These are phyloP conservation scores for Spergularia bocconei DNA, from an alignment of 148 eudicot genomes.

Conservation along the genomic window DNA sequence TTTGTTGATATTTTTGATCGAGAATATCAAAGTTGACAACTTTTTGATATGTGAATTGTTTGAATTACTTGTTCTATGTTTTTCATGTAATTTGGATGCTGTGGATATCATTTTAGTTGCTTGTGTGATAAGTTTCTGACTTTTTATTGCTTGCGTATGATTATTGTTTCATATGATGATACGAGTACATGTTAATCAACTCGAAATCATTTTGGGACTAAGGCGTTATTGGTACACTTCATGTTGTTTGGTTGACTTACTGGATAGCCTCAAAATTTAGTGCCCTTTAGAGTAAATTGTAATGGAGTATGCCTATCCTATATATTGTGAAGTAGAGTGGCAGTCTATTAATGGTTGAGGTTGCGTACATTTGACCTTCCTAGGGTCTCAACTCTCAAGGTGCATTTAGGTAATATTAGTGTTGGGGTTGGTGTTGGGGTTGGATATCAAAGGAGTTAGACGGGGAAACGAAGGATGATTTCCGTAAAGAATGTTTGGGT, in stretches of 20 bases:
- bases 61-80: not conserved
- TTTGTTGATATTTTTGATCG: not conserved
- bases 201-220: too few species aligned
- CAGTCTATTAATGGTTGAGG: too few species aligned
- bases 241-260: too few species aligned
- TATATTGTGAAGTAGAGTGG: too few species aligned
- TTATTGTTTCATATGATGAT: too few species aligned
- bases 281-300: too few species aligned
- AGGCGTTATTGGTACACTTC: too few species aligned
- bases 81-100: not conserved
- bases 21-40: not conserved
- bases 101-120: not conserved
- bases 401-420: not conserved
- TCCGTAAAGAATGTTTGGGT: not conserved
- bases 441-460: not conserved
- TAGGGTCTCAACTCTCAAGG: not conserved
- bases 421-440: not conserved
- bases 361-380: too few species aligned
- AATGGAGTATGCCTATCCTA: too few species aligned
- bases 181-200: too few species aligned
- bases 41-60: not conserved
- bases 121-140: not conserved
- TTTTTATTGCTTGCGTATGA: too few species aligned
- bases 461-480: not conserved
- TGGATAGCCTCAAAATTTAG: too few species aligned